Percentiles rank a stretch among this genome's conserved stretches.
phyloP scores from a whole-genome alignment of 1,284 basidiomycete genomes.

The Apiotrichum akiyoshidainum region DNA sequence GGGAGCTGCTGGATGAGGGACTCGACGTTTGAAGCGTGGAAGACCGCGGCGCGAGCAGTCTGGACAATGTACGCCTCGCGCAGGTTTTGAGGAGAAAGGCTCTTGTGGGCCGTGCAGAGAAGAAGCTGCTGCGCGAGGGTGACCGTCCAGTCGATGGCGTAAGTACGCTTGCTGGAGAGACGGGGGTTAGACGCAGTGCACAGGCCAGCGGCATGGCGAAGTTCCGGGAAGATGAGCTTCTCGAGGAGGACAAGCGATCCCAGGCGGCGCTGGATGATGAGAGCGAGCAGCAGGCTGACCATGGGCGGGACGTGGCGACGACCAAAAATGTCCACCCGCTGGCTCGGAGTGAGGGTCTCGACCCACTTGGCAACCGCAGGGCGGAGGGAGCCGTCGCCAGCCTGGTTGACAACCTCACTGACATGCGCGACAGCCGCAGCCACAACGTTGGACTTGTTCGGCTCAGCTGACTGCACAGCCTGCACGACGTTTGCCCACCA shows the following conservation, averaged over 20 bases:
- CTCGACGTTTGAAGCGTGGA: slow-evolving; percentile 31
- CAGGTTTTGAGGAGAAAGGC: slow-evolving; percentile 35
- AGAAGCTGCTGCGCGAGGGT: slow-evolving; percentile 39
- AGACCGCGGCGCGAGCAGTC: slow-evolving; percentile 35
- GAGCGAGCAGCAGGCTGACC: slow-evolving; percentile 29
- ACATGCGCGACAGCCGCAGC: slow-evolving; percentile 27
- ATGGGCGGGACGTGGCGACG: slow-evolving; percentile 19
- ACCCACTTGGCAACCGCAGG: slow-evolving; percentile 28
- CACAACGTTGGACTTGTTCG: slow-evolving; percentile 13
- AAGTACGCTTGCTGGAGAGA: slow-evolving; percentile 28
- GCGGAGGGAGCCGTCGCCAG: slow-evolving; percentile 21
- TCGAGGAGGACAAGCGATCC: slow-evolving; percentile 32
- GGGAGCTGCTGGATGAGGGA: slow-evolving; percentile 42
- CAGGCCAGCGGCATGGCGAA: slow-evolving; percentile 33
- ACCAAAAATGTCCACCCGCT: slow-evolving; percentile 27
- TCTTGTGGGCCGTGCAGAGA: slow-evolving; percentile 28
- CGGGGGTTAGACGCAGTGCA: slow-evolving; percentile 26
- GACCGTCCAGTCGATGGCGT: slow-evolving; percentile 32
- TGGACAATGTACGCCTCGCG: slow-evolving; percentile 38
- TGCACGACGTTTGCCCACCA: slow-evolving; percentile 40
- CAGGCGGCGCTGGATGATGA: slow-evolving; percentile 32
- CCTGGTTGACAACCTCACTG: slow-evolving; percentile 26
- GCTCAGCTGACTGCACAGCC: slow-evolving; percentile 21
- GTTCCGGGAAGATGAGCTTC: slow-evolving; percentile 31
- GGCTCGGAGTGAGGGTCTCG: slow-evolving; percentile 14